Percentiles rank a stretch among this genome's conserved stretches.
Evolutionary conservation across 2,329 filamentous ascomycete species (phyloP).

Genomic region (Penicillium verrucosum): DNA sequence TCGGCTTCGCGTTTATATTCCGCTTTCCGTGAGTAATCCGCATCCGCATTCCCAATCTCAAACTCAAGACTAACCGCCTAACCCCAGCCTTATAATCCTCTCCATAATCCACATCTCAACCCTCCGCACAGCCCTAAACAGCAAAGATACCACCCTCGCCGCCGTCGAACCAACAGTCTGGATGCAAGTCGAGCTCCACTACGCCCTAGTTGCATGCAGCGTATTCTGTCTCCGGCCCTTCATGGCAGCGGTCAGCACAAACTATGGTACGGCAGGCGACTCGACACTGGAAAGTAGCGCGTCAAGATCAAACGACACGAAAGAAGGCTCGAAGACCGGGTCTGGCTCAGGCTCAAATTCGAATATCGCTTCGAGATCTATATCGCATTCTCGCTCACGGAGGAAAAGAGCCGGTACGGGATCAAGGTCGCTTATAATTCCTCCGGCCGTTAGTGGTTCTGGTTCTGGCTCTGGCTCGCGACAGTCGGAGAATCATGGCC

Average conservation of each 20-base stretch:
- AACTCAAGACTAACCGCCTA: not conserved
- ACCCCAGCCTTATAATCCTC: conserved; percentile 35
- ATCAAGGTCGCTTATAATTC: not conserved
- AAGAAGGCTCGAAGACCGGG: conserved; percentile 17
- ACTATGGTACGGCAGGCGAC: conserved; percentile 36
- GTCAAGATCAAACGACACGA: conserved; percentile 18
- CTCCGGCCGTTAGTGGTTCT: not conserved
- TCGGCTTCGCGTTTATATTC: conserved; percentile 35
- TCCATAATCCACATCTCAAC: conserved; percentile 36
- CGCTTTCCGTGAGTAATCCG: conserved; percentile 36
- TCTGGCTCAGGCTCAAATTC: conserved; percentile 8
- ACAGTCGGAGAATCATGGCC: not conserved
- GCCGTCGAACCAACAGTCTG: conserved; percentile 35
- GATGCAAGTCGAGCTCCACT: conserved; percentile 37
- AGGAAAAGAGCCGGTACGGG: conserved; percentile 2
- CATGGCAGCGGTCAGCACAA: conserved; percentile 37
- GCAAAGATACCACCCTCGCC: conserved; percentile 35
- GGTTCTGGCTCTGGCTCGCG: not conserved
- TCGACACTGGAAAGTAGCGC: conserved; percentile 27
- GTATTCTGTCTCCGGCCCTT: conserved; percentile 38
- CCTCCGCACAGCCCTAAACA: conserved; percentile 28
- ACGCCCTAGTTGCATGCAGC: conserved; percentile 37
- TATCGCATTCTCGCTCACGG: not conserved
- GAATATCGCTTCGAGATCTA: conserved; percentile 10
- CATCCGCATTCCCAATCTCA: not conserved